A percentile compares a stretch with the other conserved stretches of the same genome.
Conservation (phyloP, 306 rosid species). For the Vigna hirtella region DNA sequence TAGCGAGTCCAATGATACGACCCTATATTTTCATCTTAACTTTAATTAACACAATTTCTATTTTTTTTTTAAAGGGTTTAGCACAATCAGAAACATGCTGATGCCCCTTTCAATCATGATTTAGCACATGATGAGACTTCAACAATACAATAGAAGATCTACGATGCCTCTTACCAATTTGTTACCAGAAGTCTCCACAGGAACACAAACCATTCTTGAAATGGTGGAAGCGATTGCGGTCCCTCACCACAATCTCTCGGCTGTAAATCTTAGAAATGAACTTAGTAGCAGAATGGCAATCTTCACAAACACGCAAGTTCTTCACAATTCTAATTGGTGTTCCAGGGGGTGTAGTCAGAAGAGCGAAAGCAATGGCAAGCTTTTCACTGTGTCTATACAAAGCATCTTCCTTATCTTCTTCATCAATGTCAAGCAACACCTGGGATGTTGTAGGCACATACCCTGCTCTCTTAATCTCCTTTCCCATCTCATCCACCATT, state of each 20-base stretch:
- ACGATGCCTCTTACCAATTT: slow-evolving; percentile 10
- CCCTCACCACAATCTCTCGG: slow-evolving; percentile 84
- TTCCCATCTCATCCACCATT: slow-evolving; percentile 89
- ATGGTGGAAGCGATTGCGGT: slow-evolving; percentile 87
- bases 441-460: slow-evolving; percentile 81
- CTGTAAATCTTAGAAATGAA: slow-evolving; percentile 78
- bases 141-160: not conserved
- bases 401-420: slow-evolving; percentile 89
- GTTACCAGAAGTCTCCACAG: slow-evolving; percentile 87
- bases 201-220: slow-evolving; percentile 81
- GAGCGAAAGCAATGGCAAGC: slow-evolving; percentile 91
- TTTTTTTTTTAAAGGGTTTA: not conserved
- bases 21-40: not conserved
- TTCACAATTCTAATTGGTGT: slow-evolving; percentile 85
- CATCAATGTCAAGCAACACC: slow-evolving; percentile 84
- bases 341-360: slow-evolving; percentile 70
- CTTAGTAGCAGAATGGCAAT: slow-evolving; percentile 90
- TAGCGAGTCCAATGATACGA: not conserved
- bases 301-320: slow-evolving; percentile 88
- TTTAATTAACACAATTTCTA: not conserved
- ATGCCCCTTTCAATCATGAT: not conserved
- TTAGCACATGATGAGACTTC: slow-evolving; percentile 5
- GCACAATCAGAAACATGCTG: too few species aligned
- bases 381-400: slow-evolving; percentile 85
- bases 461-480: slow-evolving; percentile 82